These are phyloP conservation scores for Vitis hybrid DNA, from an alignment of 177 flowering plant genomes.

Conservation along the genomic window DNA sequence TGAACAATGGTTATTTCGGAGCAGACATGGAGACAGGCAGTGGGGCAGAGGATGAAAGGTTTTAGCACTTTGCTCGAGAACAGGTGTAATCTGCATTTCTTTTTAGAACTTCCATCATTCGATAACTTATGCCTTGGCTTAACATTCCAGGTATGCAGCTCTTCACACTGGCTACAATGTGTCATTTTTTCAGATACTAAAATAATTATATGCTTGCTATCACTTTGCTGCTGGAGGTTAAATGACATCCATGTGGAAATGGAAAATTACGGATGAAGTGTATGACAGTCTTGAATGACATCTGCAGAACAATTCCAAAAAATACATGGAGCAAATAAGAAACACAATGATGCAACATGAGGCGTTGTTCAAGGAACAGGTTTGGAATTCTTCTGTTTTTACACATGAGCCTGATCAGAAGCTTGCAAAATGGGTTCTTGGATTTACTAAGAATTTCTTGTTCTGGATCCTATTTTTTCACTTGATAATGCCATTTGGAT, in stretches of 20 bases:
- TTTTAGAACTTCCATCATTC: not conserved
- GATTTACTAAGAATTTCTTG: no score
- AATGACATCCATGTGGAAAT: not conserved
- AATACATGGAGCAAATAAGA: slow-evolving; percentile 22
- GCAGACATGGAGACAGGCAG: no score
- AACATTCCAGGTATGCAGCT: not conserved
- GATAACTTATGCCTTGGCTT: not conserved
- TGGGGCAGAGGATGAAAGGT: no score
- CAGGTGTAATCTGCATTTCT: not conserved
- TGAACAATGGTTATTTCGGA: no score
- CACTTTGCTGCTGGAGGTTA: not conserved
- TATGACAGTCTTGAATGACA: not conserved
- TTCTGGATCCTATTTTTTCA: no score
- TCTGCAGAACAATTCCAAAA: not conserved
- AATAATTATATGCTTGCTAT: not conserved
- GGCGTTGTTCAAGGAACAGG: slow-evolving; percentile 27
- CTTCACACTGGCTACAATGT: not conserved
- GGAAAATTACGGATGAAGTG: not conserved
- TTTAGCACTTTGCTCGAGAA: no score
- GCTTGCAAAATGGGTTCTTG: no score
- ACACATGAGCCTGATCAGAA: no score
- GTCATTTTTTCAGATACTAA: not conserved
- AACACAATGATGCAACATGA: slow-evolving; percentile 22
- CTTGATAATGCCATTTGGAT: no score
- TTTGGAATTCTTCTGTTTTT: slow-evolving; percentile 1